Evolutionary conservation across 2,329 filamentous ascomycete species (phyloP).

Genomic region (Neoascochyta sp.): DNA sequence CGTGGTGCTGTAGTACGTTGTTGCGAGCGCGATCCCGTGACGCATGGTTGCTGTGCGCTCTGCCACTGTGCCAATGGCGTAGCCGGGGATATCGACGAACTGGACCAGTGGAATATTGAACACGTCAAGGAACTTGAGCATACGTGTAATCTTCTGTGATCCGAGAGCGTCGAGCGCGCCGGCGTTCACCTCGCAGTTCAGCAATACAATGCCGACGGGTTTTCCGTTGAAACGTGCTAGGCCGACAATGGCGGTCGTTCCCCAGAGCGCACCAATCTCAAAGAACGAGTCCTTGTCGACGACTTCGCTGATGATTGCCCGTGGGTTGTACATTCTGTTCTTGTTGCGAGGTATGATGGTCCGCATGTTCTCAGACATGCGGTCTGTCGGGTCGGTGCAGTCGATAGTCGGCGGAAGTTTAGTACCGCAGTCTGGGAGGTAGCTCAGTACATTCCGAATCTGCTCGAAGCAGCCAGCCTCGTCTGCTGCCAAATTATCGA

Average conservation of each 20-base stretch:
- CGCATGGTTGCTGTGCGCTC: conserved; percentile 63
- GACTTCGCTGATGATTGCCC: conserved; percentile 55
- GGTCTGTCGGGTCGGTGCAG: conserved; percentile 49
- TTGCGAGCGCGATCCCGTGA: conserved; percentile 59
- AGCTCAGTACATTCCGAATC: conserved; percentile 54
- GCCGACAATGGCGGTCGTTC: conserved; percentile 58
- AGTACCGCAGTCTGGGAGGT: conserved; percentile 56
- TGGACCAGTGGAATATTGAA: conserved; percentile 63
- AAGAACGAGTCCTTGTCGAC: conserved; percentile 58
- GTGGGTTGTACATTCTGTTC: conserved; percentile 59
- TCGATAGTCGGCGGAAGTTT: conserved; percentile 51
- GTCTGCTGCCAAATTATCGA: conserved; percentile 60
- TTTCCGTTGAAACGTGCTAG: conserved; percentile 56
- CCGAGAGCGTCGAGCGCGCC: conserved; percentile 60
- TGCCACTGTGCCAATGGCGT: conserved; percentile 61
- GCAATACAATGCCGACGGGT: conserved; percentile 57
- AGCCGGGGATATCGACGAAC: conserved; percentile 60
- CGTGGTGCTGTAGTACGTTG: conserved; percentile 60
- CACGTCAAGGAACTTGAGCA: conserved; percentile 62
- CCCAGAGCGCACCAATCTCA: conserved; percentile 62
- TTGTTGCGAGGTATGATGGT: conserved; percentile 56
- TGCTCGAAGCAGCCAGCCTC: conserved; percentile 62
- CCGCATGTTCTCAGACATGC: conserved; percentile 50
- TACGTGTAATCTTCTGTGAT: conserved; percentile 57
- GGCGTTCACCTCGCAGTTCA: conserved; percentile 58